phyloP scores from a whole-genome alignment of 768 basidiomycete genomes.

The Suillus bovinus region DNA sequence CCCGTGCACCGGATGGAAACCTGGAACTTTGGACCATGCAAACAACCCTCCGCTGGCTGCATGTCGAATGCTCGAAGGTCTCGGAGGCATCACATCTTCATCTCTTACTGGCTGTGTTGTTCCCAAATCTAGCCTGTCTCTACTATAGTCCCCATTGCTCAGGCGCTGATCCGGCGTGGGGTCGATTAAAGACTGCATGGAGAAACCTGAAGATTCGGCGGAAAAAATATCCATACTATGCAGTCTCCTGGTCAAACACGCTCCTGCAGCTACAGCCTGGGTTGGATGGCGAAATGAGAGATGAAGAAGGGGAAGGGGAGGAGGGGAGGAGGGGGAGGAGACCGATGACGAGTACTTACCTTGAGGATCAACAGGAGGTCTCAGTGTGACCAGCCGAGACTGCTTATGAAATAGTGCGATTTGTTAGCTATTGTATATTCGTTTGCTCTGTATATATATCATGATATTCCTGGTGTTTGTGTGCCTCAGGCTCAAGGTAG shows the following conservation, averaged over 20 bases:
- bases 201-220: too few relatives aligned
- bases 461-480: too few relatives aligned
- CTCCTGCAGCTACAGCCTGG: not conserved
- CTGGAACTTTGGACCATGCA: not conserved
- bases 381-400: not conserved
- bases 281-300: not conserved
- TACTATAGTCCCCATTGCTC: too few relatives aligned
- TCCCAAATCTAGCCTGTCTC: not conserved
- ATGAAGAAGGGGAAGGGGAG: not conserved
- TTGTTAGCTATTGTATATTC: not conserved
- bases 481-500: too few relatives aligned
- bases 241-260: too few relatives aligned
- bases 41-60: not conserved
- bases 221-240: not conserved
- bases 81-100: not conserved
- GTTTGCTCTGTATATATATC: not conserved
- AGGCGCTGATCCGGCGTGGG: not conserved
- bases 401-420: not conserved
- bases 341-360: not conserved
- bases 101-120: not conserved
- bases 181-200: too few relatives aligned
- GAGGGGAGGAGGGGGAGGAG: not conserved
- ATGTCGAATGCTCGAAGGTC: not conserved
- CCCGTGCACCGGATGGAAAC: not conserved
- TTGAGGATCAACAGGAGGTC: not conserved